Evolutionary conservation across 1,139 yeast genomes (phyloP).

Genomic region (Magnusiomyces paraingens): DNA sequence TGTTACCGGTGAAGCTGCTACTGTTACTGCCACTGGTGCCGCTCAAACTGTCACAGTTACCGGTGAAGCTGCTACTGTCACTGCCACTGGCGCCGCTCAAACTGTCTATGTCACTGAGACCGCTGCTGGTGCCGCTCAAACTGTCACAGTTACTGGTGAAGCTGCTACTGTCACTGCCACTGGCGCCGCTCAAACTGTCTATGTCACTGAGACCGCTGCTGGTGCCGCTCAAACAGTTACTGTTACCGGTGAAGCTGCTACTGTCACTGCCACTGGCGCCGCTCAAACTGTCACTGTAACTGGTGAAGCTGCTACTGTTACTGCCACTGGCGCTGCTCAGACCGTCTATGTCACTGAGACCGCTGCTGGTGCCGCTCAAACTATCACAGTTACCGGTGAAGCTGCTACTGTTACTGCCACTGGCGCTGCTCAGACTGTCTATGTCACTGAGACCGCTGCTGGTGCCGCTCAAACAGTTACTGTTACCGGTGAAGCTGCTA

Average conservation of each 20-base stretch:
- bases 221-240: constrained; percentile 1
- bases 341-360: constrained; percentile 5
- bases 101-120: constrained; percentile 14
- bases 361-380: constrained; percentile 3
- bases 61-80: constrained; percentile 9
- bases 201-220: constrained; percentile 16
- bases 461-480: constrained; percentile 4
- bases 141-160: constrained; percentile 15
- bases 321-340: constrained; percentile 3
- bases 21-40: constrained; percentile 8
- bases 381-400: not conserved
- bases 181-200: constrained; percentile 14
- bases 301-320: not conserved
- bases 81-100: constrained; percentile 14
- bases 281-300: constrained; percentile 5
- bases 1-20: constrained; percentile 12
- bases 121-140: constrained; percentile 13
- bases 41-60: constrained; percentile 7
- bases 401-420: not conserved
- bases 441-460: not conserved
- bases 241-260: not conserved
- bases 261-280: constrained; percentile 2
- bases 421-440: not conserved
- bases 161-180: constrained; percentile 15
- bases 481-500: not conserved